Percentiles rank a stretch among this genome's conserved stretches.
Conservation (phyloP, 257 asterid species). For the Solanum chilense region DNA sequence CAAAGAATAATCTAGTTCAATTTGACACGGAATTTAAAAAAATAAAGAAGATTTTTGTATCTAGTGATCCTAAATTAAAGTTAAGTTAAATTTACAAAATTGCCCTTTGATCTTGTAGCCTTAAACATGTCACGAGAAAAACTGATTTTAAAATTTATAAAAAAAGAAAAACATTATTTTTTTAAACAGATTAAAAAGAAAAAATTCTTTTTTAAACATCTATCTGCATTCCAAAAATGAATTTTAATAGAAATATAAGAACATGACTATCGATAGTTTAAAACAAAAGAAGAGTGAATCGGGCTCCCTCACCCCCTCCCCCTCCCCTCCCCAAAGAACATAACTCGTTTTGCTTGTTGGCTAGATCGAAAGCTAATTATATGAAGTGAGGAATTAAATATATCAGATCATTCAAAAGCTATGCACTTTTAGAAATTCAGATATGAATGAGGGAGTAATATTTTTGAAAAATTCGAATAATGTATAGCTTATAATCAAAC, state of each 20-base stretch:
- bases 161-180: no score
- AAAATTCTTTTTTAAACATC: not conserved
- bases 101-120: no score
- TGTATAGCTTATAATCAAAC: not conserved
- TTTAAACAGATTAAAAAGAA: no score
- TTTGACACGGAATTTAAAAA: no score
- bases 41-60: no score
- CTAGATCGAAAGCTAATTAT: not conserved
- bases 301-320: no score
- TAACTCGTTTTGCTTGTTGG: not conserved
- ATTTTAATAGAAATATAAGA: not conserved
- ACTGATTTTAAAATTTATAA: no score
- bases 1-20: no score
- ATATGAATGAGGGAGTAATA: rapidly evolving
- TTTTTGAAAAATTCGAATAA: not conserved
- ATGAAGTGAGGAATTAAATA: not conserved
- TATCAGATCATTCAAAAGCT: not conserved
- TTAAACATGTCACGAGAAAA: no score
- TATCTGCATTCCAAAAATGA: not conserved
- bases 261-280: not conserved
- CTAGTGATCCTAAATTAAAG: no score
- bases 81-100: no score
- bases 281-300: not conserved
- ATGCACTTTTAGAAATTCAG: not conserved
- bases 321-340: no score